A percentile compares a stretch with the other conserved stretches of the same genome.
phyloP scores from a whole-genome alignment of 352 stramenopile species.

The Phytophthora fragariaefolia region DNA sequence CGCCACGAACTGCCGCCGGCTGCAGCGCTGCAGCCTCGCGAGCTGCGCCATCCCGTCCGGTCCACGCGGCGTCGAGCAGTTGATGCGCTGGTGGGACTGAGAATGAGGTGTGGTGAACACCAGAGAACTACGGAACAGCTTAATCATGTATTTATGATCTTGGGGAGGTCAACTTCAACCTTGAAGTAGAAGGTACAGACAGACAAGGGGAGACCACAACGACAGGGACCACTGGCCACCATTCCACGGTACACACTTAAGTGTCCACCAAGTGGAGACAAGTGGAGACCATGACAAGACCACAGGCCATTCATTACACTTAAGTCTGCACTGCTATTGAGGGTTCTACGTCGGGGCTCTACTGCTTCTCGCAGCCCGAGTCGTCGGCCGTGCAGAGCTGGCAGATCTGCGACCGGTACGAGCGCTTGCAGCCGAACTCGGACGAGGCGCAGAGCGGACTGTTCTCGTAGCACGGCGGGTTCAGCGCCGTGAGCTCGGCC shows the following conservation, averaged over 20 bases:
- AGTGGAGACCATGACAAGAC: conserved; percentile 25
- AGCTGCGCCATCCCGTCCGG: conserved; percentile 34
- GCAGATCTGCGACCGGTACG: conserved; percentile 69
- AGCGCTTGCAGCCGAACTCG: conserved; percentile 63
- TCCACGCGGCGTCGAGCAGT: conserved; percentile 16
- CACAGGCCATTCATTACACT: conserved; percentile 34
- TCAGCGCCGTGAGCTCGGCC: conserved; percentile 39
- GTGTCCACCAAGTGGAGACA: no score
- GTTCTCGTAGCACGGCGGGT: conserved; percentile 71
- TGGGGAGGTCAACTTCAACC: conserved; percentile 26
- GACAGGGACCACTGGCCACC: conserved; percentile 27
- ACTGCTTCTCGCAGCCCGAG: conserved; percentile 44
- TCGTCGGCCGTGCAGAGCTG: conserved; percentile 49
- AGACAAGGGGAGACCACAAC: conserved; percentile 21
- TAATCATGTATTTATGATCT: neutral
- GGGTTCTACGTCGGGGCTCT: conserved; percentile 16
- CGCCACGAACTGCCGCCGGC: conserved; percentile 30
- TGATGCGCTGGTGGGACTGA: conserved; percentile 6
- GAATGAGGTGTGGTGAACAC: neutral
- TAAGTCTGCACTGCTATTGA: conserved; percentile 25
- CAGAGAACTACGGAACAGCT: neutral
- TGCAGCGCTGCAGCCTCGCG: conserved; percentile 42
- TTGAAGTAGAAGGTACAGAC: no score
- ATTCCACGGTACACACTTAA: no score
- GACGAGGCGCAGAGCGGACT: conserved; percentile 53